A percentile compares a stretch with the other conserved stretches of the same genome.
Conservation (phyloP, 306 rosid species). For the Prosopis cineraria region DNA sequence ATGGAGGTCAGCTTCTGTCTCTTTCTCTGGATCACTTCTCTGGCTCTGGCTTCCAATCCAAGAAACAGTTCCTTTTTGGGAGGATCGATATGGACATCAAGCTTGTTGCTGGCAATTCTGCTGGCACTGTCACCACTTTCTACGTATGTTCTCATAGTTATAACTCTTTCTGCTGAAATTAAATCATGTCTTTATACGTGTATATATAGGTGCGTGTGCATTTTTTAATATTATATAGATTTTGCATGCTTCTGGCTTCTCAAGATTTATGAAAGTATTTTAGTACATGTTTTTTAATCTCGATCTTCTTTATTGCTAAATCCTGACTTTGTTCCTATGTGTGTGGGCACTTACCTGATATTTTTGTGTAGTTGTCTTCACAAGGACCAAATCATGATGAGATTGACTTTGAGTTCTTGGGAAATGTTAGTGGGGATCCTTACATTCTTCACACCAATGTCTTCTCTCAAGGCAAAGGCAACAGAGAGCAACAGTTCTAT, state of each 20-base stretch:
- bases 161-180: no score
- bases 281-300: no score
- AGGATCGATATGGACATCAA: constrained; percentile 78
- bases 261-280: no score
- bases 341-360: no score
- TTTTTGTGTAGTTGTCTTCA: constrained; percentile 77
- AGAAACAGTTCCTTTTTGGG: constrained; percentile 61
- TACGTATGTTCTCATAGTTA: constrained; percentile 51
- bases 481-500: constrained; percentile 34
- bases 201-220: no score
- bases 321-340: no score
- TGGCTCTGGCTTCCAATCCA: constrained; percentile 85
- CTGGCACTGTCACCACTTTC: constrained; percentile 83
- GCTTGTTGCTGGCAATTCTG: constrained; percentile 82
- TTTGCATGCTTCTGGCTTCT: no score
- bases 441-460: constrained; percentile 52
- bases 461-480: constrained; percentile 49
- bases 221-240: no score
- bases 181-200: no score
- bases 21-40: constrained; percentile 73
- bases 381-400: constrained; percentile 55
- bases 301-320: no score
- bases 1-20: constrained; percentile 67
- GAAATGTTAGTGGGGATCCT: constrained; percentile 46
- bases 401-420: constrained; percentile 47